Conservation (phyloP, 2,329 filamentous ascomycete genomes). For the Fusarium sarcochroum region DNA sequence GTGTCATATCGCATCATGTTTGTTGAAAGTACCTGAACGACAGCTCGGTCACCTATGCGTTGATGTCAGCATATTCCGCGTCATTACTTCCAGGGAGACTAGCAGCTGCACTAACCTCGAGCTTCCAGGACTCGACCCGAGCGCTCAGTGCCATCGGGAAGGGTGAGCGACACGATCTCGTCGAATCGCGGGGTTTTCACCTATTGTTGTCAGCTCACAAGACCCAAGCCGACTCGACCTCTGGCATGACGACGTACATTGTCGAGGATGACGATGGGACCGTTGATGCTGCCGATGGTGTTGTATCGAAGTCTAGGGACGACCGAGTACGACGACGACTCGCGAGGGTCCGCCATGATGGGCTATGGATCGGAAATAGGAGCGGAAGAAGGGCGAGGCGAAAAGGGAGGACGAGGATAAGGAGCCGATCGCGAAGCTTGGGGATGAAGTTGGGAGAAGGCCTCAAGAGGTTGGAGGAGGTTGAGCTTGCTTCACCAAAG, state of each 20-base stretch:
- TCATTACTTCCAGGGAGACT: constrained; percentile 17
- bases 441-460: constrained; percentile 46
- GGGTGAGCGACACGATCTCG: constrained; percentile 95
- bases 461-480: constrained; percentile 56
- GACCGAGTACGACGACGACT: constrained; percentile 72
- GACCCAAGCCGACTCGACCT: constrained; percentile 7
- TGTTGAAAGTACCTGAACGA: constrained; percentile 82
- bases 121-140: constrained; percentile 98
- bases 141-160: constrained; percentile 93
- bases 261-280: constrained; percentile 96
- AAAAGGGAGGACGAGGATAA: constrained; percentile 35
- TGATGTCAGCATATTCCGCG: constrained; percentile 39
- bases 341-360: constrained; percentile 69
- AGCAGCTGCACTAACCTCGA: constrained; percentile 75
- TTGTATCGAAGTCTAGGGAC: constrained; percentile 87
- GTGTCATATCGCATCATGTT: constrained; percentile 23
- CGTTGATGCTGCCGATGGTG: constrained; percentile 98
- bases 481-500: constrained; percentile 57
- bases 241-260: constrained; percentile 70
- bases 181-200: constrained; percentile 99
- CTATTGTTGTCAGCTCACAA: constrained; percentile 61
- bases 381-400: constrained; percentile 31
- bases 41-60: constrained; percentile 83
- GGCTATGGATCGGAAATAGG: constrained; percentile 43
- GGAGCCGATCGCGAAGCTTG: constrained; percentile 42